Conservation (phyloP, 208 protist genomes). For the Trypanosoma melophagium region DNA sequence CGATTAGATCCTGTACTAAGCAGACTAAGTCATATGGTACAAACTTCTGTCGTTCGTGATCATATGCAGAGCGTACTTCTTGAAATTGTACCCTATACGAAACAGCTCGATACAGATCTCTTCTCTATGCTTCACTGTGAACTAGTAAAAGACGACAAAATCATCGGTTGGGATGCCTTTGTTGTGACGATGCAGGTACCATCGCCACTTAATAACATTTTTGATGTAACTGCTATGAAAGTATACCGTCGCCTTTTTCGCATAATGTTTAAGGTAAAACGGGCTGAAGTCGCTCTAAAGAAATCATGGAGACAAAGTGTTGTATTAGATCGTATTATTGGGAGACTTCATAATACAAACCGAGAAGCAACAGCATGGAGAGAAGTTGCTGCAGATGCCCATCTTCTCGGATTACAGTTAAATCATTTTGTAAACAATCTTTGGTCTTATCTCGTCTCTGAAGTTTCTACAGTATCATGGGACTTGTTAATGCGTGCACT, state of each 20-base stretch:
- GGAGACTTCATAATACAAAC: conserved; percentile 37
- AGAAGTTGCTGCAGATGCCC: conserved; percentile 57
- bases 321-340: conserved; percentile 55
- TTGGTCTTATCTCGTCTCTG: conserved; percentile 69
- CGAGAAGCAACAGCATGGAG: conserved; percentile 43
- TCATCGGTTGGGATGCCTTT: conserved; percentile 68
- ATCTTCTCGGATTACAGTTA: conserved; percentile 63
- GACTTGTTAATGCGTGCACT: conserved; percentile 51
- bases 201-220: conserved; percentile 69
- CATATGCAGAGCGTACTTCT: conserved; percentile 52
- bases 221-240: conserved; percentile 49
- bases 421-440: conserved; percentile 76
- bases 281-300: conserved; percentile 63
- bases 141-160: conserved; percentile 58
- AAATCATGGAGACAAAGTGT: conserved; percentile 65
- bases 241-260: conserved; percentile 66
- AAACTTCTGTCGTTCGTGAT: conserved; percentile 53
- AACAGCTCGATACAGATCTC: conserved; percentile 52
- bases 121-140: conserved; percentile 59
- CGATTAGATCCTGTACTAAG: conserved; percentile 53
- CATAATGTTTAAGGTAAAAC: conserved; percentile 71
- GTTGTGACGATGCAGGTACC: conserved; percentile 58
- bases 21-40: conserved; percentile 48
- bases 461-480: conserved; percentile 64
- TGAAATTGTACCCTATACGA: conserved; percentile 49